Evolutionary conservation across 257 asterid species (phyloP).

Genomic region (Perilla frutescens): DNA sequence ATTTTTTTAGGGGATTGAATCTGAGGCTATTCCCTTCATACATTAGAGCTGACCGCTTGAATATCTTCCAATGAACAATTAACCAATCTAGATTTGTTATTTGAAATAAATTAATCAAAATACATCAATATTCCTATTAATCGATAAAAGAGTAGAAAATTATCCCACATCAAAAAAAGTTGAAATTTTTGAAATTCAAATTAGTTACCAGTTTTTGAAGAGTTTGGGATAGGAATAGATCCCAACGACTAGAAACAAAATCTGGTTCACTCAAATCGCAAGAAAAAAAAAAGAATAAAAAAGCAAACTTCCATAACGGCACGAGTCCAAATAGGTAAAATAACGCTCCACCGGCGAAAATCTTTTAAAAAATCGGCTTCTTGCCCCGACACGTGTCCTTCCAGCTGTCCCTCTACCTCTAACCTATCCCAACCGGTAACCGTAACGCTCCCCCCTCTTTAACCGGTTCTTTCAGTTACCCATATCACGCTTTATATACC

Average conservation of each 20-base stretch:
- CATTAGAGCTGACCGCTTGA: too few species aligned
- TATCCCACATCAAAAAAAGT: too few species aligned
- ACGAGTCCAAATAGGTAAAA: conserved; percentile 45
- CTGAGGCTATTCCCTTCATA: too few species aligned
- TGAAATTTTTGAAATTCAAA: conserved; percentile 28
- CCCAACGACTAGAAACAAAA: conserved; percentile 33
- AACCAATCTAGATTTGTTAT: too few species aligned
- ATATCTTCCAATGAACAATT: too few species aligned
- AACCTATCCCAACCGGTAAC: conserved; percentile 43
- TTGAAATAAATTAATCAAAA: too few species aligned
- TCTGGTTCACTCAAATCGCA: conserved; percentile 10
- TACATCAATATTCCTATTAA: too few species aligned
- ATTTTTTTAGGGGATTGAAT: too few species aligned
- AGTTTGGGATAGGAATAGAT: background rate
- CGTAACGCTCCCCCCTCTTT: conserved; percentile 41
- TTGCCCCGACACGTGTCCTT: conserved; percentile 37
- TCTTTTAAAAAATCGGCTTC: conserved; percentile 21
- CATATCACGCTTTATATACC: conserved; percentile 29
- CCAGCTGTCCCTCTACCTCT: conserved; percentile 41
- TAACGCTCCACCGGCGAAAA: conserved; percentile 39
- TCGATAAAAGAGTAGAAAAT: too few species aligned
- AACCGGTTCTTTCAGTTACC: conserved; percentile 46
- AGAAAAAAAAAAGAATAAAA: background rate
- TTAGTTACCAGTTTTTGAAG: background rate
- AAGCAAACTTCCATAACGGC: conserved; percentile 58